These are phyloP conservation scores for Antitrichia curtipendula DNA, from an alignment of 225 moss, liverwort and hornwort genomes.

Conservation along the genomic window DNA sequence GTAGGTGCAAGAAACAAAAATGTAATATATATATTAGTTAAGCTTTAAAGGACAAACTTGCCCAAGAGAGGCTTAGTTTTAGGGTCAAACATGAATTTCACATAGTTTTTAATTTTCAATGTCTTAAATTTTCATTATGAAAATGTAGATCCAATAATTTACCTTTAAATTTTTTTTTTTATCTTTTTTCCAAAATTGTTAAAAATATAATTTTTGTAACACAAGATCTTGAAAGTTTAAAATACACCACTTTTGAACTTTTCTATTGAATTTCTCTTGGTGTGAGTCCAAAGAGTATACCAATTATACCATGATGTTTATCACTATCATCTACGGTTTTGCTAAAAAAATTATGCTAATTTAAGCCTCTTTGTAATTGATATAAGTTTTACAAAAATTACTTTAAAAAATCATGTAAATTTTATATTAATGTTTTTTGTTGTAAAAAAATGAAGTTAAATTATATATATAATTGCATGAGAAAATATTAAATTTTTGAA, in stretches of 20 bases:
- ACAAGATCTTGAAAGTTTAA: background rate
- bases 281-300: background rate
- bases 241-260: background rate
- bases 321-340: background rate
- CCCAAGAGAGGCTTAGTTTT: background rate
- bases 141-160: background rate
- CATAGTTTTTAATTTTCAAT: background rate
- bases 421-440: no score
- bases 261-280: background rate
- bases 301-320: background rate
- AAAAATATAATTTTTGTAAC: background rate
- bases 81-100: background rate
- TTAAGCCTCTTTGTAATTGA: background rate
- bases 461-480: no score
- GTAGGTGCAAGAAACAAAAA: no score
- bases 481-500: no score
- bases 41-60: fast-evolving
- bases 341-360: background rate
- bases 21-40: no score
- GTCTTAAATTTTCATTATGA: background rate
- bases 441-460: no score
- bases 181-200: no score
- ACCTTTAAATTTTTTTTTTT: fast-evolving
- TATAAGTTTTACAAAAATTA: background rate
- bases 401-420: no score